A percentile compares a stretch with the other conserved stretches of the same genome.
Evolutionary conservation across 768 basidiomycete genomes (phyloP).

Genomic region (Pleurotus djamor): DNA sequence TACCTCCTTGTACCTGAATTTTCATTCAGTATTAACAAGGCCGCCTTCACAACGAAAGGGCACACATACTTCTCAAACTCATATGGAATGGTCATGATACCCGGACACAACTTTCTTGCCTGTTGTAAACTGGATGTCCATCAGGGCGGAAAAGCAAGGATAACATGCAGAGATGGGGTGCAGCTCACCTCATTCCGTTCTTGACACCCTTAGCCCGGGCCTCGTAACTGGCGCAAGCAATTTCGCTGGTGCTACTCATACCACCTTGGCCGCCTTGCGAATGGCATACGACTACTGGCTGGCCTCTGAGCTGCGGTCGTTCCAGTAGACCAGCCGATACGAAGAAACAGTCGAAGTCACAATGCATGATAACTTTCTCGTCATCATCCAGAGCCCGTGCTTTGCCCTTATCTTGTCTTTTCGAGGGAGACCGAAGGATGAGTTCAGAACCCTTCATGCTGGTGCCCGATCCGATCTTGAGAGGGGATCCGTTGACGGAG

Average conservation of each 20-base stretch:
- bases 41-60: background rate
- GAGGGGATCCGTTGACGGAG: constrained; percentile 8
- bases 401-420: constrained; percentile 55
- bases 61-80: constrained; percentile 78
- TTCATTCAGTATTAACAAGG: background rate
- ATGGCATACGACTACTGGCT: constrained; percentile 94
- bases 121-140: constrained; percentile 63
- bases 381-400: constrained; percentile 48
- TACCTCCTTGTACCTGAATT: constrained; percentile 74
- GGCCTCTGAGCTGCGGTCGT: constrained; percentile 80
- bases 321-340: constrained; percentile 85
- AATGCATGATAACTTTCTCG: constrained; percentile 82
- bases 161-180: background rate
- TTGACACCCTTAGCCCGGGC: constrained; percentile 84
- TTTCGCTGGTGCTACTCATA: constrained; percentile 83
- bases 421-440: constrained; percentile 43
- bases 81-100: constrained; percentile 79
- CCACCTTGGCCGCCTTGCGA: constrained; percentile 79
- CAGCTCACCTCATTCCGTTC: constrained; percentile 89
- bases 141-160: background rate
- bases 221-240: constrained; percentile 94
- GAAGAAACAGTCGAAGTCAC: constrained; percentile 97
- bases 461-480: constrained; percentile 18
- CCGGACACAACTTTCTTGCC: constrained; percentile 73
- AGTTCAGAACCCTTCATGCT: constrained; percentile 57